Evolutionary conservation across 2,329 filamentous ascomycete genomes (phyloP), one percentile per base, ranked within the genome.

Genomic region (Talaromyces piceae): DNA sequence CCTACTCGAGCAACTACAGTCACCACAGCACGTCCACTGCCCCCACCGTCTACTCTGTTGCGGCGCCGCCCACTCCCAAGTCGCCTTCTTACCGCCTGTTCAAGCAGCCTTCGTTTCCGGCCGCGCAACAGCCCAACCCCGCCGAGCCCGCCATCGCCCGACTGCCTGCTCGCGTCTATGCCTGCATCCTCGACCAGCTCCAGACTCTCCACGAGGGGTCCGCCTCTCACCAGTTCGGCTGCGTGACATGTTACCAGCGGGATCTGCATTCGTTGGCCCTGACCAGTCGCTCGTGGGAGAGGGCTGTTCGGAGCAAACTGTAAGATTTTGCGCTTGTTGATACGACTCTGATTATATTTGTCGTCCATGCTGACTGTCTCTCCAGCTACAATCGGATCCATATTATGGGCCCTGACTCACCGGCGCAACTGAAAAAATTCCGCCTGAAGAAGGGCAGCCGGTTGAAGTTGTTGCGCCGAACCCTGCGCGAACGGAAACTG

Each of bases 251-350:
- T 58, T 78, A 77, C 54, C 69, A 80, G 56, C 70, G 71, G 50
- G 79, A 83, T 59, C 61, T 83, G 18, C 70, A 73, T 56, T 72
- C 73, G 45, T 65, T 82, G 26, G 73, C 76, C 45, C 62, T 81
- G 54, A 78, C 77, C 16, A 79, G 75, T 56, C 77, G 76, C 49
- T 65, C 71, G n/a, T 83, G 79, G 79, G 73, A 79, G 57, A 74
- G 71, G 55, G 72, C 72, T 12, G 77, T 77, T 9, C 72, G 73
- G 57, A 66, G 67, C 47, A 68, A 68, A 57, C 63, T 82, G 74
- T 82, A 69, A 68, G 71, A 62, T n/a, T n/a, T n/a, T n/a, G n/a
- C n/a, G n/a, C n/a, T n/a, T n/a, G n/a, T n/a, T n/a, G n/a, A n/a
- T n/a, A n/a, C n/a, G n/a, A n/a, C n/a, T n/a, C 41, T 45, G 16